Conservation (phyloP, 805 yeast genomes). For the Wickerhamomyces bovis region DNA sequence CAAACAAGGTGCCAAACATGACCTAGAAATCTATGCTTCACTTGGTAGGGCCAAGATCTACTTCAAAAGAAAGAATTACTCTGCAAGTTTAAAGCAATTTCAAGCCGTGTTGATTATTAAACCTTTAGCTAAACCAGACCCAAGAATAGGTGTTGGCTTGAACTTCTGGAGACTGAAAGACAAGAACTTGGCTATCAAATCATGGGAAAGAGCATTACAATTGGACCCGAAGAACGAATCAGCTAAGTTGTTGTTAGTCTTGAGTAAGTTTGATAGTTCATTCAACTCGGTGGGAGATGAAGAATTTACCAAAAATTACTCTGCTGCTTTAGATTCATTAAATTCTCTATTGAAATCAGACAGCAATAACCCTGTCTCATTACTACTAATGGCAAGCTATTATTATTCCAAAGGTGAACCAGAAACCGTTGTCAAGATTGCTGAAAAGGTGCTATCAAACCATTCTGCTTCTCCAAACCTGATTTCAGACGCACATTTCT, state of each 20-base stretch:
- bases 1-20: constrained; percentile 38
- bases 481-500: constrained; percentile 61
- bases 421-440: constrained; percentile 49
- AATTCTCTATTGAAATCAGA: constrained; percentile 30
- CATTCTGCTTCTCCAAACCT: constrained; percentile 35
- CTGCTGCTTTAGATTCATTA: constrained; percentile 46
- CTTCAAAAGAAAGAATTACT: constrained; percentile 65
- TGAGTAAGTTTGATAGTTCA: constrained; percentile 63
- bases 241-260: constrained; percentile 59
- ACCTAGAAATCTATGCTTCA: constrained; percentile 66
- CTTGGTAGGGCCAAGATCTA: constrained; percentile 80
- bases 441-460: constrained; percentile 41
- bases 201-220: constrained; percentile 80
- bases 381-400: constrained; percentile 62
- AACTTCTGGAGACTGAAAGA: constrained; percentile 89
- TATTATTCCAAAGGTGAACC: constrained; percentile 64
- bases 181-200: constrained; percentile 61
- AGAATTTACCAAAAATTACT: constrained; percentile 56
- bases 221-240: constrained; percentile 53
- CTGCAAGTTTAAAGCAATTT: constrained; percentile 69
- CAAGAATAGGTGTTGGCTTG: constrained; percentile 89
- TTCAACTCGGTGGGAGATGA: constrained; percentile 49
- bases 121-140: constrained; percentile 82
- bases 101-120: constrained; percentile 75
- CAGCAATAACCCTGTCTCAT: constrained; percentile 52